phyloP scores from a whole-genome alignment of 2,329 filamentous ascomycete genomes.

The Didymella glomerata region DNA sequence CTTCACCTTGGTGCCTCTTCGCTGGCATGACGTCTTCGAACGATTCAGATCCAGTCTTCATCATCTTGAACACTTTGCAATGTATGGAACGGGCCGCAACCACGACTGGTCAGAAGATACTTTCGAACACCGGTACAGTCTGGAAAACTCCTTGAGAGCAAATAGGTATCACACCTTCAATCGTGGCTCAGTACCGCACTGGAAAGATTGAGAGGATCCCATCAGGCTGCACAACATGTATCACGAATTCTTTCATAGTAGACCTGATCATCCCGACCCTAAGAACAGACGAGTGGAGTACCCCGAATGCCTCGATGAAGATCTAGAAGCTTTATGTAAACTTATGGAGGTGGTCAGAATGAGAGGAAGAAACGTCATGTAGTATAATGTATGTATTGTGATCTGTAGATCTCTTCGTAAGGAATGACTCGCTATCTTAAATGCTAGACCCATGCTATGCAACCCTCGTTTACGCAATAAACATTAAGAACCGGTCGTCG shows the following conservation, averaged over 20 bases:
- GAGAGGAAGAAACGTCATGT: background rate
- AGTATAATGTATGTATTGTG: background rate
- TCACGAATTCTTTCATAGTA: background rate
- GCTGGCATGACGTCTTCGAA: background rate
- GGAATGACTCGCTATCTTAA: slow-evolving; percentile 19
- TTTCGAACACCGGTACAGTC: background rate
- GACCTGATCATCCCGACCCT: background rate
- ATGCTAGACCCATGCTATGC: slow-evolving; percentile 19
- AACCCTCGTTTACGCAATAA: slow-evolving; percentile 15
- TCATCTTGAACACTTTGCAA: slow-evolving; percentile 2
- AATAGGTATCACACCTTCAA: background rate
- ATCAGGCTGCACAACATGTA: background rate
- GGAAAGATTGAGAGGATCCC: background rate
- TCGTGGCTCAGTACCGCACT: background rate
- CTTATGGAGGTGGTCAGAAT: background rate
- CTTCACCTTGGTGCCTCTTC: background rate
- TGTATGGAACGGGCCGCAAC: background rate
- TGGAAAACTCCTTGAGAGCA: background rate
- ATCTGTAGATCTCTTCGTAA: slow-evolving; percentile 14
- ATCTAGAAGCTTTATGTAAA: background rate
- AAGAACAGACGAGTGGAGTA: background rate
- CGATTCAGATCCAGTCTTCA: background rate
- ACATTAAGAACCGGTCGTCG: slow-evolving; percentile 14
- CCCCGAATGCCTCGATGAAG: background rate
- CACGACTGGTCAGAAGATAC: background rate